Percentiles rank a stretch among this genome's conserved stretches.
These are phyloP conservation scores for Linnemannia zychae DNA, from an alignment of 192 early-diverging fungal genomes.

Conservation along the genomic window DNA sequence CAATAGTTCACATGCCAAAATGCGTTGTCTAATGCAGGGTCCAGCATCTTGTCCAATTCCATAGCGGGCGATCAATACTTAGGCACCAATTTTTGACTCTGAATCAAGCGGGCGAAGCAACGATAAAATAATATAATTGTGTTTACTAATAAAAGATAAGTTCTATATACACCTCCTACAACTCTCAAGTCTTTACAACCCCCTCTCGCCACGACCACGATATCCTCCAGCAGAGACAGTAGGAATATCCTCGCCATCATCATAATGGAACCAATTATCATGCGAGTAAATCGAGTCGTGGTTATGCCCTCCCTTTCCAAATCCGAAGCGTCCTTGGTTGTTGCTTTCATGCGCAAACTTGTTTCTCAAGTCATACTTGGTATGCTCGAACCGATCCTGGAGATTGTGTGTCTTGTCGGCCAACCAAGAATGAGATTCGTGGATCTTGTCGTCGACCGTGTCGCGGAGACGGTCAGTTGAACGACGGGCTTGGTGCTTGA, in stretches of 20 bases:
- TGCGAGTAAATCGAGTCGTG: conserved; percentile 34
- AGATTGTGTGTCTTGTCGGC: conserved; percentile 19
- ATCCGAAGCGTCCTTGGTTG: conserved; percentile 22
- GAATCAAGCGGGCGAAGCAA: neutral
- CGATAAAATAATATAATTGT: neutral
- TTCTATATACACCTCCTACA: neutral
- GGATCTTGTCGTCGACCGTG: conserved; percentile 22
- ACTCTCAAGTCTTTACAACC: conserved; percentile 26
- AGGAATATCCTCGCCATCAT: conserved; percentile 10
- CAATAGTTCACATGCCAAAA: too few species aligned
- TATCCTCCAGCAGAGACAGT: neutral
- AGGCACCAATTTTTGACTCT: neutral
- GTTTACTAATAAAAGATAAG: neutral
- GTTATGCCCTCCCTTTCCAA: conserved; percentile 7
- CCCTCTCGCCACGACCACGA: conserved; percentile 23
- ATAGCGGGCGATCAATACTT: too few species aligned
- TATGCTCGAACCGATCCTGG: conserved; percentile 29
- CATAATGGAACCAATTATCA: conserved; percentile 55
- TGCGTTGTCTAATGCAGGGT: too few species aligned
- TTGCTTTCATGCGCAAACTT: conserved; percentile 24
- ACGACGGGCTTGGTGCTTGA: conserved; percentile 21
- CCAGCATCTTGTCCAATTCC: too few species aligned
- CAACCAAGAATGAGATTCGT: conserved; percentile 17
- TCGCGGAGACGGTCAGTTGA: conserved; percentile 25
- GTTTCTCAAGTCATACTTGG: conserved; percentile 9